Percentiles rank a stretch among this genome's conserved stretches.
These are phyloP conservation scores for Clarkia xantiana DNA, from an alignment of 345 rosid species.

Conservation along the genomic window DNA sequence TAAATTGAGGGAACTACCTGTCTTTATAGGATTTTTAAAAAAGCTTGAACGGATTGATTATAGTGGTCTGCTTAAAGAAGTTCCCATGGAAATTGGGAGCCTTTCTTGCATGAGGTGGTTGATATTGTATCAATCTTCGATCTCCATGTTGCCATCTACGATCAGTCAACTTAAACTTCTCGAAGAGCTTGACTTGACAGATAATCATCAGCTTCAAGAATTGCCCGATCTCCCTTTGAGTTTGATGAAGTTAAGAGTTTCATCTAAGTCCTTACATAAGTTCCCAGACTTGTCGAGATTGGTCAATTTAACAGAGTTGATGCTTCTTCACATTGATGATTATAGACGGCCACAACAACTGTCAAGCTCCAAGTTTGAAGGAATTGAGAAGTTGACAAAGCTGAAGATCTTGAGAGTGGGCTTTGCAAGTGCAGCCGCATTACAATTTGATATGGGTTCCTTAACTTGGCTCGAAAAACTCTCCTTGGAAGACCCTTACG, in stretches of 20 bases:
- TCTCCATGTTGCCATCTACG: neutral
- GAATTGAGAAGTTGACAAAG: neutral
- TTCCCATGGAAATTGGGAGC: conserved; percentile 5
- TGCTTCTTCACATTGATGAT: neutral
- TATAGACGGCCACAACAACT: too few relatives aligned
- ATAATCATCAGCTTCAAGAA: neutral
- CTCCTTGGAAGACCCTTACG: too few relatives aligned
- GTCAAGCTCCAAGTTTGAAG: neutral
- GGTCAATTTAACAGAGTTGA: neutral
- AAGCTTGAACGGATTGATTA: neutral
- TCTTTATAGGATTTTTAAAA: neutral
- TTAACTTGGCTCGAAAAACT: neutral
- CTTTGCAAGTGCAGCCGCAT: neutral
- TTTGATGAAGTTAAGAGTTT: neutral
- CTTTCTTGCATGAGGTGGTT: conserved; percentile 1
- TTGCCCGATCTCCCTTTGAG: neutral
- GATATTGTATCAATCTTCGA: neutral
- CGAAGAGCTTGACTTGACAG: neutral
- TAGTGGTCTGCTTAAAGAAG: neutral
- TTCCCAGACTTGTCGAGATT: neutral
- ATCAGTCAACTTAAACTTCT: neutral
- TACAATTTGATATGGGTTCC: neutral
- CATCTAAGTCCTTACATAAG: neutral
- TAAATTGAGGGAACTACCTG: neutral
- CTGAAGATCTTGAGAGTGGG: neutral